Conservation (phyloP, 2,329 filamentous ascomycete species). For the Aureobasidium sp. region DNA sequence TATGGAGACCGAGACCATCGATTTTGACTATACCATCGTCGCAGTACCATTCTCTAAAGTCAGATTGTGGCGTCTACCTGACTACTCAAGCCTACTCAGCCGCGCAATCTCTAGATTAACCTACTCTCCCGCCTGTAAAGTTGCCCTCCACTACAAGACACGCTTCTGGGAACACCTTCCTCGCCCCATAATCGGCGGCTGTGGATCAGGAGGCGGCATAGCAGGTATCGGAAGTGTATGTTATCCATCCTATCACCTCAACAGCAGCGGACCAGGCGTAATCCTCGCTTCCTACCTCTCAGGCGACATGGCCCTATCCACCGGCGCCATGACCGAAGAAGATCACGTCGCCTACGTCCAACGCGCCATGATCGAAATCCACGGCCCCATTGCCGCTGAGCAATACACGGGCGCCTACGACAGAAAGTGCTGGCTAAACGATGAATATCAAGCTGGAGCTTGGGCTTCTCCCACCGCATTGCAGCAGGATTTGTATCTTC, state of each 20-base stretch:
- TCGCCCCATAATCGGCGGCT: constrained; percentile 55
- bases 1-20: constrained; percentile 35
- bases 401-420: constrained; percentile 59
- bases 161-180: constrained; percentile 51
- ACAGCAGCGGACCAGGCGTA: constrained; percentile 52
- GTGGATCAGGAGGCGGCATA: constrained; percentile 51
- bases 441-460: constrained; percentile 52
- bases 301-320: constrained; percentile 36
- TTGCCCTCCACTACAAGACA: constrained; percentile 59
- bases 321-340: constrained; percentile 43
- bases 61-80: constrained; percentile 51
- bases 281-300: constrained; percentile 52
- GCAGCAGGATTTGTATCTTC: constrained; percentile 61
- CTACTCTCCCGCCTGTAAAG: constrained; percentile 44
- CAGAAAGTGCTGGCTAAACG: constrained; percentile 56
- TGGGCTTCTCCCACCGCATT: constrained; percentile 54
- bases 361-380: constrained; percentile 59
- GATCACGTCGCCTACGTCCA: constrained; percentile 56
- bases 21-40: constrained; percentile 60
- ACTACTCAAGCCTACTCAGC: constrained; percentile 41
- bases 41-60: constrained; percentile 57
- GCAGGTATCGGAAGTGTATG: constrained; percentile 53
- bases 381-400: constrained; percentile 49
- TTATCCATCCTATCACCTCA: constrained; percentile 60
- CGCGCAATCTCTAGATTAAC: constrained; percentile 42